phyloP scores from a whole-genome alignment of 129 eudicot species.

The Tagetes patula region DNA sequence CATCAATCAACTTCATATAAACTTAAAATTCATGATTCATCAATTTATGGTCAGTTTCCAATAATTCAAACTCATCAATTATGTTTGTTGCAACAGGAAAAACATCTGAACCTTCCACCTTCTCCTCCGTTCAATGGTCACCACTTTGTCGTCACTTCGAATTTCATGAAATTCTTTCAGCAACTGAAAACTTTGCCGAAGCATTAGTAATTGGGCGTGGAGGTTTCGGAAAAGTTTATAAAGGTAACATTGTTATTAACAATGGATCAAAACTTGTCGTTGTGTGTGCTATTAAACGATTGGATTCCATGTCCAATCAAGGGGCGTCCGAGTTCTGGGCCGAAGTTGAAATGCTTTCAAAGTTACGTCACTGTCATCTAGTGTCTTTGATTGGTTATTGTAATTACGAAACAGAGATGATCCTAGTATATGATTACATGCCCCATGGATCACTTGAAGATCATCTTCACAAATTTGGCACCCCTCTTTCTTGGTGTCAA shows the following conservation, averaged over 20 bases:
- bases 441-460: constrained; percentile 14
- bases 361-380: constrained; percentile 5
- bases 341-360: constrained; percentile 23
- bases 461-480: neutral
- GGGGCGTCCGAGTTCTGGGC: constrained; percentile 14
- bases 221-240: no score
- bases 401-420: neutral
- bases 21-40: no score
- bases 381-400: constrained; percentile 22
- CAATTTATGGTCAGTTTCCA: no score
- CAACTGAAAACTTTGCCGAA: no score
- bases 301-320: constrained; percentile 13
- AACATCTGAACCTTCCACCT: neutral
- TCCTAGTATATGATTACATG: constrained; percentile 20
- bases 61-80: no score
- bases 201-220: no score
- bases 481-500: constrained; percentile 22
- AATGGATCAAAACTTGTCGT: no score
- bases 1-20: no score
- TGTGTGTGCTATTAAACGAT: constrained; percentile 15
- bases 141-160: no score
- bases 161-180: no score
- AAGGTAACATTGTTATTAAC: neutral
- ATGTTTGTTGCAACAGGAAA: no score
- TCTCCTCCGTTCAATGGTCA: no score